Evolutionary conservation across 257 asterid species (phyloP), one percentile per base, ranked within the genome.

Genomic region (Solanum rostratum): DNA sequence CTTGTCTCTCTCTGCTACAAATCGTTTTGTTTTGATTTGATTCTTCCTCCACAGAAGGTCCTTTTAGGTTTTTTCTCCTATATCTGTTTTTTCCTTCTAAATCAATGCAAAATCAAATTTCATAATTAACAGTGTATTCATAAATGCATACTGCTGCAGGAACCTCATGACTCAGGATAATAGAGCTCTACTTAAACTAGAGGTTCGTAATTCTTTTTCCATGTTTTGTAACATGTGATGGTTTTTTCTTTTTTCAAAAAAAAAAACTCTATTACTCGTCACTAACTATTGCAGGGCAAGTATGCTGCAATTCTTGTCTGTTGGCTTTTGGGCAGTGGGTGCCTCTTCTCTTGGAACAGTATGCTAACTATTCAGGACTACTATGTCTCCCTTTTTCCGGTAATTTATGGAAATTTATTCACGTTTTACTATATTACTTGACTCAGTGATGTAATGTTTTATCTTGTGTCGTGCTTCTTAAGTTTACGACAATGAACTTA

Each of bases 351-450:
- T 82, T 90, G 91, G 90, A 88, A 88, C 62, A 87, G 90, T 68
- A 87, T 88, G 92, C 22, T 88, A 84, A 90, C 91, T 37, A 90
- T 88, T 68, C 90, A 84, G 84, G 92, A 90, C 86, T 90, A 88
- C 45, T 88, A 88, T 60, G 52, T 0, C 30, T 82, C 87, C 86
- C 81, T 90, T 53, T 90, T 87, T 84, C 89, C 90, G 85, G 90
- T 90, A 81, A 83, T 57, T 9, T 54, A 27, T 33, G 54, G 7
- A 15, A 10, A 16, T 71, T 70, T 41, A 41, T 10, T n/a, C 50
- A 69, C 53, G 2, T 22, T 41, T n/a, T 10, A 33, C 37, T 33
- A 33, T 33, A 33, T 33, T 33, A 71, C 52, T 69, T 19, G 79
- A 69, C 11, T 69, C 0, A 39, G 6, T 52, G 5, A 5, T 39